Conservation (phyloP, 257 asterid species). For the Fraxinus pennsylvanica region DNA sequence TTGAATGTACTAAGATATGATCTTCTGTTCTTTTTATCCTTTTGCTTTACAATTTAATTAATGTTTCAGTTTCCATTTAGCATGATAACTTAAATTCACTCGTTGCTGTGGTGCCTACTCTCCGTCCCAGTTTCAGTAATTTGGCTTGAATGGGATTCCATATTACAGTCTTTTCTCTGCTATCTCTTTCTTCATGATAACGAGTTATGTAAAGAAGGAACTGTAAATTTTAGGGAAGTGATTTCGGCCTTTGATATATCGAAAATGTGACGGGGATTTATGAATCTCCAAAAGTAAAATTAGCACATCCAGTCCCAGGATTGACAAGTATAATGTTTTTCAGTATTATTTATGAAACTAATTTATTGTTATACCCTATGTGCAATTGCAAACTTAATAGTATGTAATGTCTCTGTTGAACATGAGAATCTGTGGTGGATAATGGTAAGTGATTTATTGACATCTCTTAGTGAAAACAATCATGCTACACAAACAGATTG, state of each 20-base stretch:
- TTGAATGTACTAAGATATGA: slow-evolving; percentile 18
- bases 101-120: slow-evolving; percentile 3
- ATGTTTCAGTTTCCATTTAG: slow-evolving; percentile 17
- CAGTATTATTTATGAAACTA: slow-evolving; percentile 10
- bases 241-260: neutral
- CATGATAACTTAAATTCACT: slow-evolving; percentile 13
- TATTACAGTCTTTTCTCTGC: neutral
- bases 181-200: neutral
- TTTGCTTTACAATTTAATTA: neutral
- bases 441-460: neutral
- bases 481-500: no score
- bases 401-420: neutral
- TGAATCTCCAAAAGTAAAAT: slow-evolving; percentile 8
- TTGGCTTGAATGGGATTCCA: neutral
- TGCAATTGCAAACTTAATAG: slow-evolving; percentile 5
- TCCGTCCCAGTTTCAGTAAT: neutral
- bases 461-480: neutral
- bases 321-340: slow-evolving; percentile 12
- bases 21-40: slow-evolving; percentile 5
- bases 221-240: neutral
- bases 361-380: neutral
- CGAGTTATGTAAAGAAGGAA: neutral
- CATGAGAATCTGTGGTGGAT: neutral
- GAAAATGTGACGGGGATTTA: neutral
- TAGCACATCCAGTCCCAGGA: slow-evolving; percentile 15